Percentiles rank a stretch among this genome's conserved stretches.
These are phyloP conservation scores for Colletotrichum sp. DNA, from an alignment of 2,329 filamentous ascomycete species.

Conservation along the genomic window DNA sequence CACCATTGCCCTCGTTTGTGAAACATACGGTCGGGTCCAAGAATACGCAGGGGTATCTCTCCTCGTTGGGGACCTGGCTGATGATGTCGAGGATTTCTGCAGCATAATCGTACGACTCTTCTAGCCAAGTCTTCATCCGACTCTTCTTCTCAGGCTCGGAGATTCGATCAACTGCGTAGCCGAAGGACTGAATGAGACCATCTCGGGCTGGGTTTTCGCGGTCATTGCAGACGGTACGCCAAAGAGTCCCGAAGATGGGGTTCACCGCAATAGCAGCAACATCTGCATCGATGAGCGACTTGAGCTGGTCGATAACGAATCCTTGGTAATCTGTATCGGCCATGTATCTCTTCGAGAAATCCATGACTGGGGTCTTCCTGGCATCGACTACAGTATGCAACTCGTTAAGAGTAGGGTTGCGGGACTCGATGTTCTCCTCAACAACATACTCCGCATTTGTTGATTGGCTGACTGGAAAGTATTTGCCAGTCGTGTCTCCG, in stretches of 20 bases:
- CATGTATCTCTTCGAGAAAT: conserved; percentile 46
- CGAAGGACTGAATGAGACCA: conserved; percentile 46
- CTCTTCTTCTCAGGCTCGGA: conserved; percentile 33
- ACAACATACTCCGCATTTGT: not conserved
- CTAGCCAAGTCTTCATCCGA: conserved; percentile 52
- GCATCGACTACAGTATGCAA: conserved; percentile 28
- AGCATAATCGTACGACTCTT: conserved; percentile 54
- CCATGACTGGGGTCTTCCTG: conserved; percentile 28
- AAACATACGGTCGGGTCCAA: conserved; percentile 53
- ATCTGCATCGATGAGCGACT: conserved; percentile 47
- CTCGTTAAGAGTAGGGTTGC: conserved; percentile 23
- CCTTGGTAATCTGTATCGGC: conserved; percentile 40
- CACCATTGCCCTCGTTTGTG: conserved; percentile 23
- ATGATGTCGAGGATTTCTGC: conserved; percentile 47
- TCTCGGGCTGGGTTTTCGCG: conserved; percentile 44
- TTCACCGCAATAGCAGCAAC: conserved; percentile 51
- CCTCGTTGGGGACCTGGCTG: conserved; percentile 36
- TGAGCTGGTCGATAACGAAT: conserved; percentile 43
- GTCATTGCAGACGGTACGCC: conserved; percentile 55
- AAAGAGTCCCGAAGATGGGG: conserved; percentile 54
- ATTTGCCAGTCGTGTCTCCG: not conserved
- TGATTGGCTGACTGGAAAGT: not conserved
- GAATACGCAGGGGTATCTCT: conserved; percentile 52
- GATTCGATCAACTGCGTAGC: conserved; percentile 42
- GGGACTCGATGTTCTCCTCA: conserved; percentile 17